Evolutionary conservation across 139 green algal genomes (phyloP).

Genomic region (Chlorella sp.): DNA sequence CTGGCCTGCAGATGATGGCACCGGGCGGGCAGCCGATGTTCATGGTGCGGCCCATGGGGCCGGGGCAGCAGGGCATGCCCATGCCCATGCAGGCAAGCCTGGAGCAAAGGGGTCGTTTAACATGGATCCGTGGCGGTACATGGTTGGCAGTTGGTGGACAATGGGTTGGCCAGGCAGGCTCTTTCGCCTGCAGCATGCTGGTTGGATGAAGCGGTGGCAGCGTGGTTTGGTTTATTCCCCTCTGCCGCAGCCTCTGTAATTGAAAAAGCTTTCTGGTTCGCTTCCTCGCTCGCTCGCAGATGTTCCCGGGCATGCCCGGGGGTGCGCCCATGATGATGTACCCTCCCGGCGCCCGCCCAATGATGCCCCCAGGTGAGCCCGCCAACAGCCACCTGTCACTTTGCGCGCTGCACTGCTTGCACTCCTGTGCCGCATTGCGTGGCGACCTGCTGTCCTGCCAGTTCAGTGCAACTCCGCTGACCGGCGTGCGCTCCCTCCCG

Average conservation of each 20-base stretch:
- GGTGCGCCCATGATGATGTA: too few relatives aligned
- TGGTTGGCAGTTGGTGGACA: not conserved
- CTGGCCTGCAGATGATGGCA: not conserved
- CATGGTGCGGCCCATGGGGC: conserved; percentile 25
- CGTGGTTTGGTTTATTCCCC: not conserved
- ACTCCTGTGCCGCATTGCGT: too few relatives aligned
- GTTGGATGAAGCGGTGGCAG: too few relatives aligned
- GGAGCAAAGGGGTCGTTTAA: not conserved
- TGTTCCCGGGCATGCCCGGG: too few relatives aligned
- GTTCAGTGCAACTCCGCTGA: not conserved
- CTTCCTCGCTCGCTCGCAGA: too few relatives aligned
- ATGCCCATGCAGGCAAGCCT: conserved; percentile 31
- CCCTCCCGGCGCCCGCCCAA: not conserved
- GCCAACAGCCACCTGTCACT: not conserved
- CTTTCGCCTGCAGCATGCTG: too few relatives aligned
- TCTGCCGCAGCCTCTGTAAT: not conserved
- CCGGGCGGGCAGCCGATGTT: conserved; percentile 30
- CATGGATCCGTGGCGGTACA: not conserved
- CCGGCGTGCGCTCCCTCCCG: not conserved
- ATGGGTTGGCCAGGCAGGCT: too few relatives aligned
- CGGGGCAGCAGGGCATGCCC: conserved; percentile 32
- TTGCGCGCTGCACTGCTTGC: too few relatives aligned
- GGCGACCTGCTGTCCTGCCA: too few relatives aligned
- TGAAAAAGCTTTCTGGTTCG: not conserved
- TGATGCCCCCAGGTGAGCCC: not conserved